phyloP scores from a whole-genome alignment of 2,329 filamentous ascomycete genomes.

The Xylariaceae sp. region DNA sequence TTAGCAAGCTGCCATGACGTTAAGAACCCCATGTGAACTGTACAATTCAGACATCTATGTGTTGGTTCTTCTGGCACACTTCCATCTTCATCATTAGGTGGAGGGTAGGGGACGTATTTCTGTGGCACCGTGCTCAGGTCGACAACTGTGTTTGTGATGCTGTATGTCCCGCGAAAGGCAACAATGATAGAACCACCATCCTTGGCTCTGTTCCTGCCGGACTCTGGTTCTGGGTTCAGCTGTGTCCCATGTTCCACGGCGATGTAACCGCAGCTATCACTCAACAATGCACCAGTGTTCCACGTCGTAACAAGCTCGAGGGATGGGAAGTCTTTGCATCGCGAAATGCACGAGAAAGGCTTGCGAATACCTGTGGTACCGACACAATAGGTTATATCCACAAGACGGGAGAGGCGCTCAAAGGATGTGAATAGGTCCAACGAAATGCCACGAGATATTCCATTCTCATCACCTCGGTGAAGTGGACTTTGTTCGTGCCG shows the following conservation, averaged over 20 bases:
- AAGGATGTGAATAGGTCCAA: slow-evolving; percentile 69
- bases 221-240: too few relatives aligned
- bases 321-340: slow-evolving; percentile 76
- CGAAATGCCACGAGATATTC: slow-evolving; percentile 43
- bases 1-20: slow-evolving; percentile 77
- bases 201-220: too few relatives aligned
- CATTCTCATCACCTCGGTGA: slow-evolving; percentile 6
- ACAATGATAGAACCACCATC: slow-evolving; percentile 60
- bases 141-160: slow-evolving; percentile 82
- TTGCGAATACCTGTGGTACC: slow-evolving; percentile 75
- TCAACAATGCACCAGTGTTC: slow-evolving; percentile 83
- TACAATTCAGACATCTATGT: slow-evolving; percentile 75
- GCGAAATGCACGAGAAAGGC: slow-evolving; percentile 81
- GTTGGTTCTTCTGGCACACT: slow-evolving; percentile 34
- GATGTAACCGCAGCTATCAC: slow-evolving; percentile 91
- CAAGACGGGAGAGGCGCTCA: slow-evolving; percentile 83
- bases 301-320: slow-evolving; percentile 80
- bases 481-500: slow-evolving; percentile 11
- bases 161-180: slow-evolving; percentile 93
- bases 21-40: slow-evolving; percentile 88
- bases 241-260: slow-evolving; percentile 68
- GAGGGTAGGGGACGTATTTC: slow-evolving; percentile 83
- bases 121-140: slow-evolving; percentile 89
- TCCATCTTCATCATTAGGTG: slow-evolving; percentile 42
- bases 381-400: slow-evolving; percentile 93